Conservation (phyloP, 768 basidiomycete species). For the Lentinula aciculospora region DNA sequence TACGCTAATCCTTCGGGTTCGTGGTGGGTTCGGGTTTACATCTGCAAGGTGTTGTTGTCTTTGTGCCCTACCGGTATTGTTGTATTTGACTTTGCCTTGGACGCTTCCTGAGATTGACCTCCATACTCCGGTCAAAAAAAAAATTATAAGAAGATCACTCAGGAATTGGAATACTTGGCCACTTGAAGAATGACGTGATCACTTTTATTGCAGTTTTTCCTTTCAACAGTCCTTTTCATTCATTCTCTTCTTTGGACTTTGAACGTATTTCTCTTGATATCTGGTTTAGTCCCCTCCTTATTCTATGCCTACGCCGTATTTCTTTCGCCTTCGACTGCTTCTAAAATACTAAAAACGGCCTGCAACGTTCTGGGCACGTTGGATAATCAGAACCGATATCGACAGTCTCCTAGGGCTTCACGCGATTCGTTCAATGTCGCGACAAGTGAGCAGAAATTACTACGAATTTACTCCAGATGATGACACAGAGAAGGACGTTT, state of each 20-base stretch:
- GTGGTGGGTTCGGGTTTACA: too few species aligned
- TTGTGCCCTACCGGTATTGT: too few species aligned
- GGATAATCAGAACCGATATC: background rate
- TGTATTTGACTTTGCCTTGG: too few species aligned
- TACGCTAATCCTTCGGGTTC: too few species aligned
- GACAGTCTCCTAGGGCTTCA: background rate
- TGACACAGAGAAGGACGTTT: conserved; percentile 3
- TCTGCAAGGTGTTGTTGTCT: too few species aligned
- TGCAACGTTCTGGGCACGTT: background rate
- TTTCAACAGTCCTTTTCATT: too few species aligned
- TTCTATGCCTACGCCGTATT: background rate
- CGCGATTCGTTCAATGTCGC: background rate
- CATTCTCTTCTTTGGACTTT: background rate
- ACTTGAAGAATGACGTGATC: too few species aligned
- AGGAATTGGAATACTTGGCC: too few species aligned
- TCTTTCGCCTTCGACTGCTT: background rate
- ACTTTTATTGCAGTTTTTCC: too few species aligned
- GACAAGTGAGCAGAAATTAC: background rate
- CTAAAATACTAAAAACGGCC: background rate
- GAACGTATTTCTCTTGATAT: background rate
- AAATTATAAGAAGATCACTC: too few species aligned
- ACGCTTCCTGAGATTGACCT: too few species aligned
- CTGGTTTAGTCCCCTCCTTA: background rate
- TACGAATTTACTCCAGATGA: background rate
- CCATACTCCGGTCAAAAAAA: too few species aligned